phyloP scores from a whole-genome alignment of 1,284 basidiomycete genomes.

The Papiliotrema laurentii region DNA sequence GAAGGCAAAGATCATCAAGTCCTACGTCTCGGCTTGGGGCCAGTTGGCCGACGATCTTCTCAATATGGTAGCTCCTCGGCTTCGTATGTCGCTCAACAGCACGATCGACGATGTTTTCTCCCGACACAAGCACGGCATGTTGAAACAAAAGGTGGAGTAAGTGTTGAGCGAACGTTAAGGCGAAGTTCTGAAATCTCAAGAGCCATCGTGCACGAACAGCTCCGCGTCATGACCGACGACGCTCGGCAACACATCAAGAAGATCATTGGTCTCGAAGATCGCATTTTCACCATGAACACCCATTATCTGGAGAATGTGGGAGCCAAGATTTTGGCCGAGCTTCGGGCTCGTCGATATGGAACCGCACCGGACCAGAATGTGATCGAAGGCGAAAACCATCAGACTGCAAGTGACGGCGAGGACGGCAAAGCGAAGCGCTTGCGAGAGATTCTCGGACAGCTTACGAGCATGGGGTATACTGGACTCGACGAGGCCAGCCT shows the following conservation, averaged over 20 bases:
- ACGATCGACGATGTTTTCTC: neutral
- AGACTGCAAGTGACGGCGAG: too few relatives aligned
- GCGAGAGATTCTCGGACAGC: neutral
- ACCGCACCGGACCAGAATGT: too few relatives aligned
- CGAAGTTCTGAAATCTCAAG: too few relatives aligned
- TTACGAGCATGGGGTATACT: neutral
- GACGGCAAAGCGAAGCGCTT: neutral
- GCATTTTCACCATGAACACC: conserved; percentile 8
- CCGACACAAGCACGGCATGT: neutral
- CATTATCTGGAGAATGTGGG: conserved; percentile 4
- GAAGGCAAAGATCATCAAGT: conserved; percentile 1
- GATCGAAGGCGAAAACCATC: too few relatives aligned
- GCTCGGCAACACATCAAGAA: conserved; percentile 2
- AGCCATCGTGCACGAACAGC: neutral
- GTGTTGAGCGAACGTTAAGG: too few relatives aligned
- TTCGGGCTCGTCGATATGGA: neutral
- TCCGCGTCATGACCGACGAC: neutral
- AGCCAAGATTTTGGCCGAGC: conserved; percentile 6
- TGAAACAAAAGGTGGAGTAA: too few relatives aligned
- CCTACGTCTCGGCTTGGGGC: neutral
- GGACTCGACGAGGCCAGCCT: conserved; percentile 3
- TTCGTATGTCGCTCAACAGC: neutral
- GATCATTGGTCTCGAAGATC: conserved; percentile 6
- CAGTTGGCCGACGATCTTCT: neutral
- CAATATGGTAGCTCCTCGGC: too few relatives aligned